Evolutionary conservation across 2,329 filamentous ascomycete species (phyloP), one percentile per base, ranked within the genome.

Genomic region (Ceratocystis colombiana): DNA sequence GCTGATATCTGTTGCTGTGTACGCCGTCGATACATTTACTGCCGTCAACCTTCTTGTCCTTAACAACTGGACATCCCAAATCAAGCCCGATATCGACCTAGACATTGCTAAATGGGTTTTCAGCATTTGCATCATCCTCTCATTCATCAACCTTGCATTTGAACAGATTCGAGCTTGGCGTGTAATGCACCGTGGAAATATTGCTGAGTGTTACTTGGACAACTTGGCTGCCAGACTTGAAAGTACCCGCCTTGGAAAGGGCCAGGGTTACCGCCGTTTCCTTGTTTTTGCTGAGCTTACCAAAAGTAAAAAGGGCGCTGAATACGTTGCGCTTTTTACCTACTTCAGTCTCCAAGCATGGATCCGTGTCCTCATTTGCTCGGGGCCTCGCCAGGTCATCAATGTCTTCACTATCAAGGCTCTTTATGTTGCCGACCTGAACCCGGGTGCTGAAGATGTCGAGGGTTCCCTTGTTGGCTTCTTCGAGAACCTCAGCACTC

Each of bases 101-200:
- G 78, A 84, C 62, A 83, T 93, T 65, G 88, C 90, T 12, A 95
- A 94, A 77, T 96, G 92, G 91, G 92, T 99, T 74, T 99, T 97
- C 74, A 88, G 90, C 33, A 84, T 85, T 66, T 96, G 92, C 74
- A 97, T 99, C 73, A 88, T 97, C 69, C 80, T 94, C 45, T 97
- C 92, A 8, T 92, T 93, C 74, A 78, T 90, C 70, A 89, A 97
- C 70, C 81, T 95, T 33, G 80, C 78, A 17, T 94, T 88, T 72
- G 89, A 96, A 75, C 90, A 89, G 78, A 73, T 95, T 61, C 84
- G 88, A 65, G 91, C 93, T 30, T 77, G 88, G 68, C 85, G 87
- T 59, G 89, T 95, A 63, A 95, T 97, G 74, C 86, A 81, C 71
- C 84, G 90, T 67, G 89, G 89, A 66, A 91, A 92, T 70, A 88